Percentiles rank a stretch among this genome's conserved stretches.
Evolutionary conservation across 768 basidiomycete genomes (phyloP).

Genomic region (Suillus occidentalis): DNA sequence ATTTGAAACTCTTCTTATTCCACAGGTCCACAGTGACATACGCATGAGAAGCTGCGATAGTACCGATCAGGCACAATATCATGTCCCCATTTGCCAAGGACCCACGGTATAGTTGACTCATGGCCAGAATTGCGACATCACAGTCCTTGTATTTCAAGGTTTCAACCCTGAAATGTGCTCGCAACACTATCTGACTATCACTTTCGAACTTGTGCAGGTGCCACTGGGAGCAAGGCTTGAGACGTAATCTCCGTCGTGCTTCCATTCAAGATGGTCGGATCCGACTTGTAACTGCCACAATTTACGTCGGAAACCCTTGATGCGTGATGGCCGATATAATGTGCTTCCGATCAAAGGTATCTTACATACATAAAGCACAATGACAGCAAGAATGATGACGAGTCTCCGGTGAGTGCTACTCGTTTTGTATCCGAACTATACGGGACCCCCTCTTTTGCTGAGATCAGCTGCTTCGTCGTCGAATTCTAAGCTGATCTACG

Average conservation of each 20-base stretch:
- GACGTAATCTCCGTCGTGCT: background rate
- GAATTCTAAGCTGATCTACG: background rate
- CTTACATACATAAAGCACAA: background rate
- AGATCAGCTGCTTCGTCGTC: background rate
- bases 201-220: background rate
- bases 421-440: background rate
- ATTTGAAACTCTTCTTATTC: too few species aligned
- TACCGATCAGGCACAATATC: too few species aligned
- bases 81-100: too few species aligned
- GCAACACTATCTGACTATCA: background rate
- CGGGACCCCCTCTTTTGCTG: background rate
- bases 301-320: background rate
- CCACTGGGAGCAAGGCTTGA: background rate
- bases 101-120: background rate
- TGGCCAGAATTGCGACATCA: background rate
- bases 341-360: background rate
- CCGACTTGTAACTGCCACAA: background rate
- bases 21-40: too few species aligned
- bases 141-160: background rate
- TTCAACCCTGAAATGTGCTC: background rate
- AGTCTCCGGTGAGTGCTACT: background rate
- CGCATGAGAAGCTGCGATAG: too few species aligned
- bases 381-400: background rate
- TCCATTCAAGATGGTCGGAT: background rate
- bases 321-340: too few species aligned